These are phyloP conservation scores for Penicillium occitanis DNA, from an alignment of 2,329 filamentous ascomycete species.

Conservation along the genomic window DNA sequence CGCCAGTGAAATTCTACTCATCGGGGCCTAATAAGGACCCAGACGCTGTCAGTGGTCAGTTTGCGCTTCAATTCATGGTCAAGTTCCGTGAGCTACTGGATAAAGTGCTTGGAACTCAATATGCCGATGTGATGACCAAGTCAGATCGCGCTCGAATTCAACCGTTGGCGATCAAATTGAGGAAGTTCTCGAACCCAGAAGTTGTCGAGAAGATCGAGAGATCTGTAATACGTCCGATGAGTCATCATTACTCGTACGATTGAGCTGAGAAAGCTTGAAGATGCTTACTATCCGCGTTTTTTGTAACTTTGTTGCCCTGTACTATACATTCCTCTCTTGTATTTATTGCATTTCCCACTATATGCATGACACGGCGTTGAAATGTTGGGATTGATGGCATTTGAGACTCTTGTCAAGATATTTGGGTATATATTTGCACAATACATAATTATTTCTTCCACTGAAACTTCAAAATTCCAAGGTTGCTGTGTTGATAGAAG, in stretches of 20 bases:
- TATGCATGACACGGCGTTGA: slow-evolving; percentile 6
- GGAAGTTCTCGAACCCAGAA: slow-evolving; percentile 32
- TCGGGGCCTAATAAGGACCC: slow-evolving; percentile 19
- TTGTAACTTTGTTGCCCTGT: slow-evolving; percentile 2
- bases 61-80: slow-evolving; percentile 27
- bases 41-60: slow-evolving; percentile 29
- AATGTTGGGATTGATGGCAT: neutral
- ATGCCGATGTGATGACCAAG: slow-evolving; percentile 28
- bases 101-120: slow-evolving; percentile 32
- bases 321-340: slow-evolving; percentile 8
- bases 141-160: slow-evolving; percentile 27
- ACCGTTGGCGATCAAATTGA: slow-evolving; percentile 30
- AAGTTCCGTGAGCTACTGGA: slow-evolving; percentile 38
- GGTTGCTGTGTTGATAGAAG: neutral
- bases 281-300: neutral
- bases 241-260: slow-evolving; percentile 24
- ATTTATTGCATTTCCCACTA: neutral
- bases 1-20: slow-evolving; percentile 6
- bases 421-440: neutral
- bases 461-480: neutral
- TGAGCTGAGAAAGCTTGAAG: neutral
- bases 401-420: neutral
- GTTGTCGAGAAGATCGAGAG: slow-evolving; percentile 23
- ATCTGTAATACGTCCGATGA: slow-evolving; percentile 25
- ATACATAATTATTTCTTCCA: neutral